Percentiles rank a stretch among this genome's conserved stretches.
Conservation (phyloP, 2,329 filamentous ascomycete species). For the Aspergillus flavus region DNA sequence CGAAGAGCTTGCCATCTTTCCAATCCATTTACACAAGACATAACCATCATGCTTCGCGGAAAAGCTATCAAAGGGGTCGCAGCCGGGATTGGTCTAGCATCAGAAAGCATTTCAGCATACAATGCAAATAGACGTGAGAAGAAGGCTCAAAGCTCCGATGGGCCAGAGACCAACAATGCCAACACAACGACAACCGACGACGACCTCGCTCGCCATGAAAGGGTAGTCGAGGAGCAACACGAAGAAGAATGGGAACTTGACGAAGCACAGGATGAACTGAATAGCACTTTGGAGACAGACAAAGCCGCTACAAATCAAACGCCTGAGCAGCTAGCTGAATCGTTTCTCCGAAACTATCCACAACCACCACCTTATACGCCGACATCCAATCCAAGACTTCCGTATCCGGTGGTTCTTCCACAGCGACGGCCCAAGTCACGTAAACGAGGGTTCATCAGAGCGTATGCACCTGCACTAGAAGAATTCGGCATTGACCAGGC, state of each 20-base stretch:
- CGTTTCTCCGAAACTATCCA: conserved; percentile 18
- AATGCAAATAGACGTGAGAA: conserved; percentile 20
- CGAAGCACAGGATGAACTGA: conserved; percentile 27
- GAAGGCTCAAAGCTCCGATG: neutral
- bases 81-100: conserved; percentile 31
- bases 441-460: conserved; percentile 43
- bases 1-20: neutral
- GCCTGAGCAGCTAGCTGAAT: conserved; percentile 15
- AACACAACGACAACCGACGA: neutral
- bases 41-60: neutral
- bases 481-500: conserved; percentile 39
- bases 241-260: conserved; percentile 30
- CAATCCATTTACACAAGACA: neutral
- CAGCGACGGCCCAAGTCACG: conserved; percentile 41
- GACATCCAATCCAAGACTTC: conserved; percentile 16
- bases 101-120: conserved; percentile 24
- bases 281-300: no score
- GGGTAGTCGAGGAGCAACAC: neutral
- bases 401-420: conserved; percentile 43
- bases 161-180: neutral
- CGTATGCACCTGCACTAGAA: conserved; percentile 41
- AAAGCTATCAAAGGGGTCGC: conserved; percentile 23
- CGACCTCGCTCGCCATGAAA: neutral
- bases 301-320: neutral
- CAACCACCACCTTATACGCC: conserved; percentile 14